Evolutionary conservation across 352 stramenopile genomes (phyloP).

Genomic region (Stramenopiles sp.): DNA sequence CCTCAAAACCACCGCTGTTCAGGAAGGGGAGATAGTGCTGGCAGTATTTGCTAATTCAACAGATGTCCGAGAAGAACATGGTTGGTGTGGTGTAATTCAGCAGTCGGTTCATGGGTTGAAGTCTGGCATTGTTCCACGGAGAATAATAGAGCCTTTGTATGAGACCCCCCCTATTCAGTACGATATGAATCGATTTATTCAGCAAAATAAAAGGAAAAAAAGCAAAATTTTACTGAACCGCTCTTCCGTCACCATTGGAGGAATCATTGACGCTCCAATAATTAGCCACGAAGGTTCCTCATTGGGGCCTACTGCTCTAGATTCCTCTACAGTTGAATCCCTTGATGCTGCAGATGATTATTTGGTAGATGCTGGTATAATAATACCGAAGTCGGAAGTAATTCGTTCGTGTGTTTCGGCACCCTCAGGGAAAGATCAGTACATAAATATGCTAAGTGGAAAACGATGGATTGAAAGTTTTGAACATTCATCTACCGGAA

Average conservation of each 20-base stretch:
- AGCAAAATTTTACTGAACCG: too few relatives aligned
- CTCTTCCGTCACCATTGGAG: too few relatives aligned
- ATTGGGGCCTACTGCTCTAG: not conserved
- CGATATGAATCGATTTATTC: not conserved
- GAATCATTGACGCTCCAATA: too few relatives aligned
- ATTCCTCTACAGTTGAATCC: not conserved
- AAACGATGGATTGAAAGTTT: too few relatives aligned
- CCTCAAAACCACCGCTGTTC: too few relatives aligned
- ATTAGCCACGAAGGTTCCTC: not conserved
- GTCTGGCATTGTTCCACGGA: not conserved
- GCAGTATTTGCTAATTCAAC: not conserved
- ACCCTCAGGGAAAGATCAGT: too few relatives aligned
- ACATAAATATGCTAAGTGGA: too few relatives aligned
- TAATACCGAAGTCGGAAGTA: not conserved
- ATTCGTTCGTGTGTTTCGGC: too few relatives aligned
- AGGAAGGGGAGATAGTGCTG: not conserved
- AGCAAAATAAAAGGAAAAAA: constrained; percentile 10
- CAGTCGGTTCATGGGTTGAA: too few relatives aligned
- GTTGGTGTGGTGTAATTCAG: not conserved
- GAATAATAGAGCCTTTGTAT: not conserved
- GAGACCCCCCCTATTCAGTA: not conserved
- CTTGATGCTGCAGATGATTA: not conserved
- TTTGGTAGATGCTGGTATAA: not conserved
- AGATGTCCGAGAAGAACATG: not conserved
- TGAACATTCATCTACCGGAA: too few relatives aligned